These are phyloP conservation scores for Pyricularia pennisetigena DNA, from an alignment of 2,329 filamentous ascomycete genomes.

Conservation along the genomic window DNA sequence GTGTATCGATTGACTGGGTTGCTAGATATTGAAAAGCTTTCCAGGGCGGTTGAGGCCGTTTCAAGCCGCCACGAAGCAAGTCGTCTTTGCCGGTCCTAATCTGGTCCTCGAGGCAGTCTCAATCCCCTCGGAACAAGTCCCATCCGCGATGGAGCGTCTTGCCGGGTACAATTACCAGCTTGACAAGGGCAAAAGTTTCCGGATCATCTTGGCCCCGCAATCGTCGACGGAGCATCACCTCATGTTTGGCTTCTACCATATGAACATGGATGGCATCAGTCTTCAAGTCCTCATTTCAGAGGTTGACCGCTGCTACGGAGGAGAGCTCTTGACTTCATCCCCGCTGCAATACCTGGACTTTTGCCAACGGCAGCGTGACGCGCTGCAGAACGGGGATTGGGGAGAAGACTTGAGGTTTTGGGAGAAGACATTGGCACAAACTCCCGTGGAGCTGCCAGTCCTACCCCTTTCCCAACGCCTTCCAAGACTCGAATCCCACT, in stretches of 20 bases:
- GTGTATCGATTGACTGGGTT: constrained; percentile 19
- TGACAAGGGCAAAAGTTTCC: constrained; percentile 21
- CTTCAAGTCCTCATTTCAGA: constrained; percentile 26
- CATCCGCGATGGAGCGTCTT: too few relatives aligned
- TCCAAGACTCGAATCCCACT: background rate
- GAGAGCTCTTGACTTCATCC: constrained; percentile 10
- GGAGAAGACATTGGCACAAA: too few relatives aligned
- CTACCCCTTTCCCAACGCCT: constrained; percentile 10
- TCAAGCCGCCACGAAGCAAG: constrained; percentile 19
- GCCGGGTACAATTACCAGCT: constrained; percentile 25
- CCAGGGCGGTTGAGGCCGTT: constrained; percentile 21
- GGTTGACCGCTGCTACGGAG: constrained; percentile 21
- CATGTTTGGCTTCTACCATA: constrained; percentile 36
- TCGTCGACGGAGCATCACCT: constrained; percentile 19
- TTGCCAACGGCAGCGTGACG: constrained; percentile 17
- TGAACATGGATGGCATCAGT: constrained; percentile 37
- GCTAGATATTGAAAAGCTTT: constrained; percentile 19
- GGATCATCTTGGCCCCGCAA: constrained; percentile 23
- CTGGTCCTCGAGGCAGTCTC: too few relatives aligned
- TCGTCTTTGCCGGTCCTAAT: too few relatives aligned
- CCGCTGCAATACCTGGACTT: constrained; percentile 25
- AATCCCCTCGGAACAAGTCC: too few relatives aligned
- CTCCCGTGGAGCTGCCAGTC: too few relatives aligned
- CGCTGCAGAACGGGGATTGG: constrained; percentile 7
- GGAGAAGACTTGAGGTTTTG: constrained; percentile 23